A percentile compares a stretch with the other conserved stretches of the same genome.
Evolutionary conservation across 106 monocot genomes (phyloP).

Genomic region (Agapanthus africanus): DNA sequence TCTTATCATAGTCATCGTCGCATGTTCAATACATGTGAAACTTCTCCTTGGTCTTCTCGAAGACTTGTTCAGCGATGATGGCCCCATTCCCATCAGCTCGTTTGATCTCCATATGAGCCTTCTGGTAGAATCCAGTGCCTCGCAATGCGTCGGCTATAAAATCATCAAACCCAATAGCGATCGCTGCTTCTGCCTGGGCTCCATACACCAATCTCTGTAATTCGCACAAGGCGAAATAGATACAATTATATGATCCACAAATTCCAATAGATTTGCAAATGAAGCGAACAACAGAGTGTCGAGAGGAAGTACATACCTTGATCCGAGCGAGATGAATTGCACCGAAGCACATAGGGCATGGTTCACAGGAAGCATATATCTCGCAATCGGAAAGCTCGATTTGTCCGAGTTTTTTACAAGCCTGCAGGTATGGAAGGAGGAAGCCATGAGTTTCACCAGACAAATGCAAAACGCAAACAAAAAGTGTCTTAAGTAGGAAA

Average conservation of each 20-base stretch:
- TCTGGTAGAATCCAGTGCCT: slow-evolving; percentile 65
- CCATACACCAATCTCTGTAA: slow-evolving; percentile 71
- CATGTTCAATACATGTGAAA: slow-evolving; percentile 55
- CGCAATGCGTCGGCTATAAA: slow-evolving; percentile 72
- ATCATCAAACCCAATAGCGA: slow-evolving; percentile 76
- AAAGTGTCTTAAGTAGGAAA: too few species aligned
- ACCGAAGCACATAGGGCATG: slow-evolving; percentile 85
- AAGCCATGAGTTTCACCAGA: too few species aligned
- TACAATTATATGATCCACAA: background rate
- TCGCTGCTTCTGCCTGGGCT: slow-evolving; percentile 75
- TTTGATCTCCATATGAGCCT: slow-evolving; percentile 59
- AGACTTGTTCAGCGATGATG: slow-evolving; percentile 66
- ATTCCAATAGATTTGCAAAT: background rate
- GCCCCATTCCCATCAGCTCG: slow-evolving; percentile 68
- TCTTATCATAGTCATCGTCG: too few species aligned
- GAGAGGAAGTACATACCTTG: slow-evolving; percentile 29
- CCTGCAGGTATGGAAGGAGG: slow-evolving; percentile 22
- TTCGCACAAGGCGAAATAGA: background rate
- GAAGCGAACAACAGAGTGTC: background rate
- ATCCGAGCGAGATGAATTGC: slow-evolving; percentile 72
- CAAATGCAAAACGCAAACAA: too few species aligned
- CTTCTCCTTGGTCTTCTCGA: slow-evolving; percentile 73
- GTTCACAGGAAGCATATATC: slow-evolving; percentile 75
- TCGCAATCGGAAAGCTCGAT: slow-evolving; percentile 79
- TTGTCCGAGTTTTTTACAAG: slow-evolving; percentile 74